These are phyloP conservation scores for Microdochium bolleyi DNA, from an alignment of 2,329 filamentous ascomycete species.

Conservation along the genomic window DNA sequence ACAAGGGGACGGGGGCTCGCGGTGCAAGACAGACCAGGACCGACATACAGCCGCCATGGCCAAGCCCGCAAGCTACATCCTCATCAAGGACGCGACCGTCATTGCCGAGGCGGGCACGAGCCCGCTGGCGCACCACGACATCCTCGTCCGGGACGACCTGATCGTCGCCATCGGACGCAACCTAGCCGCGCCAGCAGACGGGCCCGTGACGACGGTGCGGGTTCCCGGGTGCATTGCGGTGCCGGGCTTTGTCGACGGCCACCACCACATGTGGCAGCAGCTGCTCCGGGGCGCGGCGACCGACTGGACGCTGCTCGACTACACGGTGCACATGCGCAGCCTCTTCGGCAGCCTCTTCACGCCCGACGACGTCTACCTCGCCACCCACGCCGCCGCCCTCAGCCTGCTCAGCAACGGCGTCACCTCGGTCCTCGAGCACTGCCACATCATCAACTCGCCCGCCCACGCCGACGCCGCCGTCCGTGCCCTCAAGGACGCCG, in stretches of 20 bases:
- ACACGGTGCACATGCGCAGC: conserved; percentile 29
- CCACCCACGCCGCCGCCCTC: conserved; percentile 33
- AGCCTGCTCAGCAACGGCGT: conserved; percentile 34
- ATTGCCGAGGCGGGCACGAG: neutral
- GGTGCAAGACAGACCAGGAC: neutral
- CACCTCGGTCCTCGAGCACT: neutral
- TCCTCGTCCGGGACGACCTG: neutral
- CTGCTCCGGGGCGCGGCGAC: conserved; percentile 24
- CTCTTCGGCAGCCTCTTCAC: conserved; percentile 36
- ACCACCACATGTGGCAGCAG: conserved; percentile 37
- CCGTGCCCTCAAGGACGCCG: conserved; percentile 34
- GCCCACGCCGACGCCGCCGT: conserved; percentile 31
- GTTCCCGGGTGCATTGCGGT: neutral
- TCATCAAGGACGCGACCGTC: neutral
- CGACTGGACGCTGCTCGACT: conserved; percentile 34
- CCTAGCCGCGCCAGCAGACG: neutral
- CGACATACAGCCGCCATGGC: neutral
- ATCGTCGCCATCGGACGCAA: neutral
- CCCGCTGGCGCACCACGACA: neutral
- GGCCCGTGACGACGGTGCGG: conserved; percentile 4
- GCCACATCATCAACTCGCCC: conserved; percentile 13
- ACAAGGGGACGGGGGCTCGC: neutral
- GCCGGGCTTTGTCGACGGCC: conserved; percentile 26
- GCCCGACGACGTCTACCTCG: conserved; percentile 35
- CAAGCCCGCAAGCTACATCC: neutral